Evolutionary conservation across 306 rosid genomes (phyloP).

Genomic region (Aeschynomene evenia): DNA sequence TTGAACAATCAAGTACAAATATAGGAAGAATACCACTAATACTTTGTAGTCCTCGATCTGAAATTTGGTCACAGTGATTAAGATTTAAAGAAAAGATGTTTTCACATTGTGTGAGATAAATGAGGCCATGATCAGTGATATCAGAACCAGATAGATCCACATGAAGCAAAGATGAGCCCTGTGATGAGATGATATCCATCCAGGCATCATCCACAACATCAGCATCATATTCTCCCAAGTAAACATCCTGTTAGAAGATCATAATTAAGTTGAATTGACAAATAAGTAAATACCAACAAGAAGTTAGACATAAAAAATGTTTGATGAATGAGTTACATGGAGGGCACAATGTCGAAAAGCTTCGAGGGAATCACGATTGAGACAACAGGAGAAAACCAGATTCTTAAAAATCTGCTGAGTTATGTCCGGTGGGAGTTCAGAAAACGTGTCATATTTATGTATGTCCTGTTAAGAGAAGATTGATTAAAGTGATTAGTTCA

Average conservation of each 20-base stretch:
- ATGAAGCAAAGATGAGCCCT: slow-evolving; percentile 81
- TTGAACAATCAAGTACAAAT: neutral
- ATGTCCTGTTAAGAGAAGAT: slow-evolving; percentile 60
- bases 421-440: slow-evolving; percentile 80
- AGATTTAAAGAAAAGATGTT: slow-evolving; percentile 67
- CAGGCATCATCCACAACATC: slow-evolving; percentile 71
- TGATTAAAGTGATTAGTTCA: slow-evolving; percentile 8
- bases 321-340: slow-evolving; percentile 50
- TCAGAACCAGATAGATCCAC: slow-evolving; percentile 81
- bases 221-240: slow-evolving; percentile 68
- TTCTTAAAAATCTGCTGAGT: slow-evolving; percentile 83
- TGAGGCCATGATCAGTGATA: slow-evolving; percentile 74
- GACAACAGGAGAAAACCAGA: slow-evolving; percentile 52
- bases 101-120: slow-evolving; percentile 60
- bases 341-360: slow-evolving; percentile 85
- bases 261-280: neutral
- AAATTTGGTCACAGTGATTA: slow-evolving; percentile 77
- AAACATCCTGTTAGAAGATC: slow-evolving; percentile 64
- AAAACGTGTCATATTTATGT: slow-evolving; percentile 50
- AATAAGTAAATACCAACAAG: neutral
- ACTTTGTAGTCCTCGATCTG: slow-evolving; percentile 64
- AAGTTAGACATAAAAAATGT: neutral
- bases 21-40: slow-evolving; percentile 57
- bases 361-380: slow-evolving; percentile 51
- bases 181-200: slow-evolving; percentile 88